Conservation (phyloP, 73 alveolate genomes). For the Breviolum minutum region DNA sequence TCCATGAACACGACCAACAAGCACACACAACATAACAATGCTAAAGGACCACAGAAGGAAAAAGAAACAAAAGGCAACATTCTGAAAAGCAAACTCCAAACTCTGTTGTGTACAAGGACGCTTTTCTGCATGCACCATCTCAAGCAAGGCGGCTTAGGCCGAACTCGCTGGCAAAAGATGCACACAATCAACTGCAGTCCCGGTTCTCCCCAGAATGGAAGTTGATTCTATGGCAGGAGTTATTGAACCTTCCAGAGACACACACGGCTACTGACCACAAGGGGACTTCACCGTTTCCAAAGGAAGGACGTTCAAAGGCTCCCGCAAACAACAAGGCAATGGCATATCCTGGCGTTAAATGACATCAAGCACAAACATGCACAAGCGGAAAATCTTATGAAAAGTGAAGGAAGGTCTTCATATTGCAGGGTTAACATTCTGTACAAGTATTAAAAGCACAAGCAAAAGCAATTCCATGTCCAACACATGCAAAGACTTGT, state of each 20-base stretch:
- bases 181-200: constrained; percentile 6
- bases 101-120: not conserved
- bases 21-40: no score
- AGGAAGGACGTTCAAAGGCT: not conserved
- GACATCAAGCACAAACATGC: no score
- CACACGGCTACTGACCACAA: constrained; percentile 3
- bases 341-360: no score
- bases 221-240: not conserved
- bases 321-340: not conserved
- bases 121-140: not conserved
- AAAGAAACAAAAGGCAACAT: no score
- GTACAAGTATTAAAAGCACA: not conserved
- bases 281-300: not conserved
- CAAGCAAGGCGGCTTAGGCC: constrained; percentile 67
- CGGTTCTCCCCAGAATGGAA: constrained; percentile 31
- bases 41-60: no score
- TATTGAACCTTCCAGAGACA: not conserved
- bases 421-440: no score
- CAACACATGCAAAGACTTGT: not conserved
- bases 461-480: no score
- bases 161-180: constrained; percentile 54
- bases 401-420: no score
- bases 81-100: no score
- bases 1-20: no score
- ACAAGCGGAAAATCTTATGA: no score